phyloP scores from a whole-genome alignment of 495 filamentous ascomycete species.

The Echria macrotheca region DNA sequence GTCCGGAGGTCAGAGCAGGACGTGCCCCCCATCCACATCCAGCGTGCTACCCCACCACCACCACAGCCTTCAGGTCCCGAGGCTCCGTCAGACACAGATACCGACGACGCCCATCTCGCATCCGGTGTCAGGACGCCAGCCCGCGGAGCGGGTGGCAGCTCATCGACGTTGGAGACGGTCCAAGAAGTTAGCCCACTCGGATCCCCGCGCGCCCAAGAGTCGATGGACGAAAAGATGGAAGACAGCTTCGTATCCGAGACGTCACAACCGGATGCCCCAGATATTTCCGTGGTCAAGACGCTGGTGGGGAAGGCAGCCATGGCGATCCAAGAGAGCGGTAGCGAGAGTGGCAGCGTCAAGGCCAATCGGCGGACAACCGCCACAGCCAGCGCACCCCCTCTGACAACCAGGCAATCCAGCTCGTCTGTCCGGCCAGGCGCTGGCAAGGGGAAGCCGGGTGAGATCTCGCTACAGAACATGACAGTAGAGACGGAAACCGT shows the following conservation, averaged over 20 bases:
- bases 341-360: conserved; percentile 51
- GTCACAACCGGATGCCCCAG: conserved; percentile 31
- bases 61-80: conserved; percentile 34
- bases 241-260: conserved; percentile 42
- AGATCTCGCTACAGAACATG: conserved; percentile 84
- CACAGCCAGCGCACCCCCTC: conserved; percentile 31
- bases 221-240: conserved; percentile 43
- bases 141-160: conserved; percentile 60
- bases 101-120: conserved; percentile 47
- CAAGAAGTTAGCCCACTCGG: conserved; percentile 82
- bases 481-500: conserved; percentile 98
- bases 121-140: conserved; percentile 59
- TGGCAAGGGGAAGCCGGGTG: conserved; percentile 55
- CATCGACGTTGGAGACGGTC: conserved; percentile 80
- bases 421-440: conserved; percentile 35
- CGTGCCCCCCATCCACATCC: conserved; percentile 49
- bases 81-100: conserved; percentile 41
- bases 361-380: conserved; percentile 27
- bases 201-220: conserved; percentile 53
- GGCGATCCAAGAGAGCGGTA: conserved; percentile 53
- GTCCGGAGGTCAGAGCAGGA: conserved; percentile 44
- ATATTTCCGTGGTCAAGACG: conserved; percentile 27
- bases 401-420: conserved; percentile 41
- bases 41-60: conserved; percentile 47
- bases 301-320: conserved; percentile 29